phyloP scores from a whole-genome alignment of 2,329 filamentous ascomycete genomes.

The Colletotrichum tropicale region DNA sequence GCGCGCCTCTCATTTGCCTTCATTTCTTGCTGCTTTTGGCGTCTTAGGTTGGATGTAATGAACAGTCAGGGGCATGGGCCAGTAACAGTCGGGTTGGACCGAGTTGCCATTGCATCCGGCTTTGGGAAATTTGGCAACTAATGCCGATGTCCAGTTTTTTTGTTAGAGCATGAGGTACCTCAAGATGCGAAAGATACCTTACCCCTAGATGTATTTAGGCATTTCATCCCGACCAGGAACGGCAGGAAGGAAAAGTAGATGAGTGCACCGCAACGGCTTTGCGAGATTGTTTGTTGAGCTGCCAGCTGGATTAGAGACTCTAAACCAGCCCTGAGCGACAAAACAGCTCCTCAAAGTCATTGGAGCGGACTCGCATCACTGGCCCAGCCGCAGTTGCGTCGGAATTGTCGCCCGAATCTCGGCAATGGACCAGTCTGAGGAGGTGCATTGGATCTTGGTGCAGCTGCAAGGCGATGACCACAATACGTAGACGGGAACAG shows the following conservation, averaged over 20 bases:
- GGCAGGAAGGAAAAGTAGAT: background rate
- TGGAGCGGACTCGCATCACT: background rate
- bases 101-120: background rate
- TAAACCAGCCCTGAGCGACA: background rate
- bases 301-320: background rate
- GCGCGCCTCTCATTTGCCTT: background rate
- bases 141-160: background rate
- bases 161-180: background rate
- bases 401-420: slow-evolving; percentile 8
- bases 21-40: background rate
- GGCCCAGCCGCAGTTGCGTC: background rate
- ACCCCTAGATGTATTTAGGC: background rate
- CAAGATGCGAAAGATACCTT: background rate
- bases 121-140: background rate
- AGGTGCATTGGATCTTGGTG: background rate
- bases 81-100: background rate
- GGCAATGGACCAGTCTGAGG: background rate
- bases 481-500: background rate
- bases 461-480: background rate
- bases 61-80: background rate
- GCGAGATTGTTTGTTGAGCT: background rate
- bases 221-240: background rate
- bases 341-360: background rate
- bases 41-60: background rate
- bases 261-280: background rate